Conservation (phyloP, 2,329 filamentous ascomycete genomes). For the Sclerotinia sclerotiorum region DNA sequence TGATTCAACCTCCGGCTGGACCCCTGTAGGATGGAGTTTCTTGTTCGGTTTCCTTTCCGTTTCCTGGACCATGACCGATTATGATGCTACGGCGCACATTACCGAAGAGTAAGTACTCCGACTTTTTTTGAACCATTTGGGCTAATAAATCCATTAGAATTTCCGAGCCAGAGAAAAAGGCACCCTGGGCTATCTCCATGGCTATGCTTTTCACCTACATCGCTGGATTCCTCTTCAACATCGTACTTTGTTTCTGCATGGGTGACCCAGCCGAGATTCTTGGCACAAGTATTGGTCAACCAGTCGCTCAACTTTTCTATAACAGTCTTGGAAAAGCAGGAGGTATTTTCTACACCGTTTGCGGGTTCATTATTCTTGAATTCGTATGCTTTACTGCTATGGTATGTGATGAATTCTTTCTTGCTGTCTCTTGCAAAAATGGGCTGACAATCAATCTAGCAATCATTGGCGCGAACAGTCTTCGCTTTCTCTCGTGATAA, state of each 20-base stretch:
- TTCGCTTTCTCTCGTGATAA: conserved; percentile 63
- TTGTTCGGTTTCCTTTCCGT: conserved; percentile 61
- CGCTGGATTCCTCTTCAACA: conserved; percentile 57
- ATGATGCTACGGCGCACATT: conserved; percentile 50
- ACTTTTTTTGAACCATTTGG: conserved; percentile 14
- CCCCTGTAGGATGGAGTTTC: conserved; percentile 54
- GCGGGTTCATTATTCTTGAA: conserved; percentile 57
- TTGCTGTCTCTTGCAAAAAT: conserved; percentile 43
- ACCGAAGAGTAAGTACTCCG: conserved; percentile 47
- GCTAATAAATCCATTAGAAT: conserved; percentile 39
- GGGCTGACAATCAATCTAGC: conserved; percentile 39
- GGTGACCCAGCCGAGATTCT: conserved; percentile 44
- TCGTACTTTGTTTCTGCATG: conserved; percentile 58
- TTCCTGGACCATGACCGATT: conserved; percentile 61
- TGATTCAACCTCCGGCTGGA: conserved; percentile 53
- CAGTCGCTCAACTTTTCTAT: conserved; percentile 58
- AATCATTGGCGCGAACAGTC: conserved; percentile 50
- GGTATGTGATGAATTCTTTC: conserved; percentile 44
- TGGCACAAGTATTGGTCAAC: conserved; percentile 50
- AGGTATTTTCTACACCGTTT: conserved; percentile 52
- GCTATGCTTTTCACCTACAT: conserved; percentile 58
- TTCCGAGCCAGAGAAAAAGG: conserved; percentile 50
- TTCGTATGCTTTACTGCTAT: conserved; percentile 59
- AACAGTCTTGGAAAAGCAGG: conserved; percentile 55
- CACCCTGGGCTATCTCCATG: conserved; percentile 55